Base-by-base conservation (phyloP, 129 eudicot species). In the Lonicera japonica region DNA sequence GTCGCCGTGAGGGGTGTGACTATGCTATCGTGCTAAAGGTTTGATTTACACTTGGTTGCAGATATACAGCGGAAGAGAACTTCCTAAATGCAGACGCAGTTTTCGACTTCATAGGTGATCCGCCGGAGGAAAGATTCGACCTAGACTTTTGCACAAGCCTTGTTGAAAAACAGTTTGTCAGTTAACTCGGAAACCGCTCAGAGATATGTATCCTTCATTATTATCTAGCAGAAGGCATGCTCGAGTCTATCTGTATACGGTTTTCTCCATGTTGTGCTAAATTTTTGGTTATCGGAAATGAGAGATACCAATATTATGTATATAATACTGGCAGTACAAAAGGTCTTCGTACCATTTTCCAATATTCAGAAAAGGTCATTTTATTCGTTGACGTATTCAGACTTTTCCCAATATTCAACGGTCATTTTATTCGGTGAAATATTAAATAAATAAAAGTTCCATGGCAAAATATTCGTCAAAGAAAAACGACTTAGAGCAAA, bases 61-160 rank as follows among this genome's bases (percentile, higher is more conserved):
- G 99, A 55, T 92, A 92, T 82, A 92, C 99, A 5, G 95, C 95
- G 0, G 91, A 88, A 40, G 99, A 92, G 76, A 87, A 92, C 82
- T 92, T 92, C 24, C 67, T 63, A 21, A 92, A 92, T 54, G 99
- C 99, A 8, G 99, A 92, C 82, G 99, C 99, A 22, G 99, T 92
- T 78, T 92, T 92, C 19, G 96, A 92, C 61, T 92, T 90, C 85
- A 88, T 92, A 5, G 99, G 99, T 25, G 95, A 92, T 65, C 99
- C 99, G 60, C 99, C 99, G 5, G 95, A 92, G 77, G 99, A 92
- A 64, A 73, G 95, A 46, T 92, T 92, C 58, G 95, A 92, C 81
- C 74, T 92, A 64, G 82, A 72, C 16, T 92, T 88, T 54, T 92
- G 99, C 59, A 81, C 75, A 70, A 85, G 79, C 72, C 96, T 92